phyloP scores from a whole-genome alignment of 2,329 filamentous ascomycete genomes.

The Xylariales sp. region DNA sequence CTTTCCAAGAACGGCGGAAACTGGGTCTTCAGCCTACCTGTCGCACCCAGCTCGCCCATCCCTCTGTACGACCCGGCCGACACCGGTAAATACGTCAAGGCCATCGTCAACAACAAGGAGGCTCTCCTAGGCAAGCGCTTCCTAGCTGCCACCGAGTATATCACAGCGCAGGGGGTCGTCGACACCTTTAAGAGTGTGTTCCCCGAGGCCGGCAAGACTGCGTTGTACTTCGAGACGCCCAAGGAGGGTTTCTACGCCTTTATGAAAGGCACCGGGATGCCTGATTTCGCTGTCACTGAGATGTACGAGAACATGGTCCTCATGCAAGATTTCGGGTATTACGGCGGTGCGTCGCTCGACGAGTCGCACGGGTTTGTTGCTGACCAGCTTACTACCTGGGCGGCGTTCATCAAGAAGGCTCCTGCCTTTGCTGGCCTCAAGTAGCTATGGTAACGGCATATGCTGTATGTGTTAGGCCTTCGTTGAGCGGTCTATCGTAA shows the following conservation, averaged over 20 bases:
- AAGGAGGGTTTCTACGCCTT: slow-evolving; percentile 56
- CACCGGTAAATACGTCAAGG: slow-evolving; percentile 56
- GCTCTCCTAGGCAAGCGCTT: slow-evolving; percentile 57
- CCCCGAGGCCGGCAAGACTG: slow-evolving; percentile 55
- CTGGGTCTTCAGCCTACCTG: slow-evolving; percentile 51
- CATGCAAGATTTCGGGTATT: slow-evolving; percentile 65
- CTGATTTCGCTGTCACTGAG: slow-evolving; percentile 59
- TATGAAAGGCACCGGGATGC: slow-evolving; percentile 51
- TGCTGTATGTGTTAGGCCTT: neutral
- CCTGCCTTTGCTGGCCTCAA: slow-evolving; percentile 53
- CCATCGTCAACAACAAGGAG: slow-evolving; percentile 51
- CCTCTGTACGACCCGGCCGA: slow-evolving; percentile 53
- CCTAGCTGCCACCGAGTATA: slow-evolving; percentile 56
- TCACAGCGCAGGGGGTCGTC: slow-evolving; percentile 55
- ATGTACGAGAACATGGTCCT: slow-evolving; percentile 65
- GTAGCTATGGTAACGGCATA: slow-evolving; percentile 38
- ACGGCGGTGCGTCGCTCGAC: slow-evolving; percentile 57
- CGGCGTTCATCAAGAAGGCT: slow-evolving; percentile 52
- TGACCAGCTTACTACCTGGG: slow-evolving; percentile 57
- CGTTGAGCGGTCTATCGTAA: neutral
- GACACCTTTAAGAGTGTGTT: slow-evolving; percentile 53
- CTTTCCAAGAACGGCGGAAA: slow-evolving; percentile 49
- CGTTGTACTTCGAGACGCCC: slow-evolving; percentile 51
- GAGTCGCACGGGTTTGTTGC: slow-evolving; percentile 53
- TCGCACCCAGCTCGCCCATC: slow-evolving; percentile 48